These are phyloP conservation scores for Fusarium luffae DNA, from an alignment of 2,329 filamentous ascomycete species.

Conservation along the genomic window DNA sequence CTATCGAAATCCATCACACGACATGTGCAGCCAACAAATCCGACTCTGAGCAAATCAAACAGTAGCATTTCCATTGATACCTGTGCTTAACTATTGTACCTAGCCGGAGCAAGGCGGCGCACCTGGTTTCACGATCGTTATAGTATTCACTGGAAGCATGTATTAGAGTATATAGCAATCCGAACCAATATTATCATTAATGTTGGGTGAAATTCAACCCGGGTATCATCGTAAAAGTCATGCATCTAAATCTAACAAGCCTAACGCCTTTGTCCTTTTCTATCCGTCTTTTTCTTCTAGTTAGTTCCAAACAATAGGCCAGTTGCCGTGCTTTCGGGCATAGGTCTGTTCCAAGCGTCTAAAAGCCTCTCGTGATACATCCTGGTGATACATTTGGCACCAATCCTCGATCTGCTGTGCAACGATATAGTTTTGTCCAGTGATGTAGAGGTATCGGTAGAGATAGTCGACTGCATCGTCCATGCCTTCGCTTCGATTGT, in stretches of 20 bases:
- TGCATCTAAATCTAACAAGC: conserved; percentile 16
- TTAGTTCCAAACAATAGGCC: conserved; percentile 32
- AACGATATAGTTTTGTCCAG: conserved; percentile 5
- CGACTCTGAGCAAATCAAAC: not conserved
- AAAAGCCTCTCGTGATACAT: conserved; percentile 23
- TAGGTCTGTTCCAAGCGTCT: conserved; percentile 24
- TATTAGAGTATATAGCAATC: not conserved
- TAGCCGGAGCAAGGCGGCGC: not conserved
- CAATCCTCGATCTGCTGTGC: conserved; percentile 18
- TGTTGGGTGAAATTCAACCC: conserved; percentile 5
- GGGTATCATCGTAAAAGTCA: conserved; percentile 34
- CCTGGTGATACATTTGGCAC: conserved; percentile 34
- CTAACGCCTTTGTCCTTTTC: not conserved
- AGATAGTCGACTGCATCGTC: conserved; percentile 38
- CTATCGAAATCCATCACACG: not conserved
- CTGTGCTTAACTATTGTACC: not conserved
- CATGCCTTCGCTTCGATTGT: conserved; percentile 35
- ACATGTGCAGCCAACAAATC: not conserved
- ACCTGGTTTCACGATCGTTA: not conserved
- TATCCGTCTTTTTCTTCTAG: not conserved
- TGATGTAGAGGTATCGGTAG: conserved; percentile 19
- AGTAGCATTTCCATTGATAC: not conserved
- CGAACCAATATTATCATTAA: conserved; percentile 29
- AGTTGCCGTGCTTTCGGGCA: conserved; percentile 16
- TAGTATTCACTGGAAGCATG: conserved; percentile 9